These are phyloP conservation scores for Erodium maritimum DNA, from an alignment of 345 rosid species.

Conservation along the genomic window DNA sequence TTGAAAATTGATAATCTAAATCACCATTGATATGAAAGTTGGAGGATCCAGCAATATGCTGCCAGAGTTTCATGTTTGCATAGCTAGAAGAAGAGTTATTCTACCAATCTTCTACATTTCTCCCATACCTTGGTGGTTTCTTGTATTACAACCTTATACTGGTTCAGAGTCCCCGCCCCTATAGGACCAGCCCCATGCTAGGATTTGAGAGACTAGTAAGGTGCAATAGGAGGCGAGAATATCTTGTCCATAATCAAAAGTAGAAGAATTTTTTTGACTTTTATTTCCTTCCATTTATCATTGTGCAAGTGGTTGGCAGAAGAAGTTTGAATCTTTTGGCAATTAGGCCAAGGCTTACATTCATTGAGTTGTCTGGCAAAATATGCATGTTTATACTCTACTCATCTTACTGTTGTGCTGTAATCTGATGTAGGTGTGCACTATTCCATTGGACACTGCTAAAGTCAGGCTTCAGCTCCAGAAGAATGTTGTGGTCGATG, in stretches of 20 bases:
- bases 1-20: no score
- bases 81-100: no score
- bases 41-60: not conserved
- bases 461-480: constrained; percentile 99
- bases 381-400: not conserved
- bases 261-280: not conserved
- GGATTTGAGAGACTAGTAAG: not conserved
- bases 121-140: no score
- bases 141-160: no score
- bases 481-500: constrained; percentile 49
- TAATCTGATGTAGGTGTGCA: constrained; percentile 50
- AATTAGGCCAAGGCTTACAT: not conserved
- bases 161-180: no score
- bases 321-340: not conserved
- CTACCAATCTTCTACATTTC: no score
- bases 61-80: no score
- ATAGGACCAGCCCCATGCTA: not conserved
- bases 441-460: constrained; percentile 96
- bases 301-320: not conserved
- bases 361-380: not conserved
- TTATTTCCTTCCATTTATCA: no score
- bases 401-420: constrained; percentile 1
- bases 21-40: not conserved
- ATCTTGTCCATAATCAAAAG: no score
- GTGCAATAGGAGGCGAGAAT: not conserved